phyloP scores from a whole-genome alignment of 1,284 basidiomycete genomes.

The Ganoderma multipileum region DNA sequence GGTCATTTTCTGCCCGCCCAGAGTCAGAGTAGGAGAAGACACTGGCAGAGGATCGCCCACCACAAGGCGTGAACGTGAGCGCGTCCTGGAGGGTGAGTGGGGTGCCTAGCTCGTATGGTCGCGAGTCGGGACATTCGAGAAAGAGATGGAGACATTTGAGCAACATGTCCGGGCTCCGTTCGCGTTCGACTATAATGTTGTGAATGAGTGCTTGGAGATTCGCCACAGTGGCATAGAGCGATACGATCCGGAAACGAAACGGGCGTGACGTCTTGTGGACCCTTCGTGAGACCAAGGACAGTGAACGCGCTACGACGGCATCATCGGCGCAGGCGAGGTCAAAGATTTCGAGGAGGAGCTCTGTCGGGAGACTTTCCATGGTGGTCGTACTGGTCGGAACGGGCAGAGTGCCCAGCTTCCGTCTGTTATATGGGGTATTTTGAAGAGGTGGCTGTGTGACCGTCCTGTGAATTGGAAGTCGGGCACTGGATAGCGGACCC shows the following conservation, averaged over 20 bases:
- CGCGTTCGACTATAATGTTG: not conserved
- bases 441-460: not conserved
- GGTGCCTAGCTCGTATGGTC: not conserved
- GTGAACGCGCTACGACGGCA: conserved; percentile 1
- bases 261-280: conserved; percentile 2
- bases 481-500: not conserved
- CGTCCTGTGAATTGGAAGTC: not conserved
- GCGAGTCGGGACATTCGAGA: not conserved
- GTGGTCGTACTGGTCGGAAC: not conserved
- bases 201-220: not conserved
- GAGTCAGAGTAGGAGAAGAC: not conserved
- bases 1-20: not conserved
- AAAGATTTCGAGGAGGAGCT: conserved; percentile 6
- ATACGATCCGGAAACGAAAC: not conserved
- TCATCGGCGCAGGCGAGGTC: conserved; percentile 3
- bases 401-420: not conserved
- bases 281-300: conserved; percentile 5
- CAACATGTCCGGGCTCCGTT: not conserved
- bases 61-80: not conserved
- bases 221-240: not conserved
- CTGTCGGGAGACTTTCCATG: conserved; percentile 8
- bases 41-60: not conserved
- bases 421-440: not conserved
- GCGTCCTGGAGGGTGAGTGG: not conserved
- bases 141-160: conserved; percentile 6